phyloP scores from a whole-genome alignment of 176 grass and related monocot species.

The Avena sativa region DNA sequence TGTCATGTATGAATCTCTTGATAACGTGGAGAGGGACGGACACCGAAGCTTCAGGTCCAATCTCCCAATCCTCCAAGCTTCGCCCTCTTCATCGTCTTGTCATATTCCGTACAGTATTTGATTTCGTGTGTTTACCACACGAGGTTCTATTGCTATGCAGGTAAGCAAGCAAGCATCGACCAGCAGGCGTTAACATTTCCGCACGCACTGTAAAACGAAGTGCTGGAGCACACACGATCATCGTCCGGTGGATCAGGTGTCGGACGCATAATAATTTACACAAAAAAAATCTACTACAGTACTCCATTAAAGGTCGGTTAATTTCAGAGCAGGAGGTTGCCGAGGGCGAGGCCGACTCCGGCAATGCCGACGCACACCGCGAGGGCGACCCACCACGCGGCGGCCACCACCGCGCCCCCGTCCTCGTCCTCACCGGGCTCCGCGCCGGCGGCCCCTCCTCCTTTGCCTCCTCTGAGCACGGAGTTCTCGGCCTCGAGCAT shows the following conservation, averaged over 20 bases:
- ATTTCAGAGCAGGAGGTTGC: conserved; percentile 67
- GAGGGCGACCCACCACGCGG: conserved; percentile 73
- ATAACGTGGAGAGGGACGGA: not conserved
- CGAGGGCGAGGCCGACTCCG: conserved; percentile 72
- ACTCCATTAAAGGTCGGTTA: not conserved
- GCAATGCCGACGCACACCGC: conserved; percentile 85
- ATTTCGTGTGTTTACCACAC: not conserved
- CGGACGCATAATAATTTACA: conserved; percentile 11
- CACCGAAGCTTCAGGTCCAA: not conserved
- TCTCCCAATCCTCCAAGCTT: not conserved
- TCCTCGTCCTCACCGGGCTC: conserved; percentile 32
- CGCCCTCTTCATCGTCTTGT: not conserved
- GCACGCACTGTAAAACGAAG: not conserved
- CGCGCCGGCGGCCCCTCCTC: not conserved
- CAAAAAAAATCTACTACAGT: not conserved
- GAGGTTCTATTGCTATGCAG: not conserved
- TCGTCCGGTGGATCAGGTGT: not conserved
- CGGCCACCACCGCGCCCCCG: conserved; percentile 19
- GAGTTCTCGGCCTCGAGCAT: conserved; percentile 87
- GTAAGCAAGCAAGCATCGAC: not conserved
- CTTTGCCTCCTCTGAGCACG: conserved; percentile 36
- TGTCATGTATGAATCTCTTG: not conserved
- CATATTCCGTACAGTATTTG: not conserved
- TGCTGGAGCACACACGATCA: not conserved
- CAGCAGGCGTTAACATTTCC: not conserved